These are phyloP conservation scores for Pelargonium myrrhifolium DNA, from an alignment of 441 rosid species.

Conservation along the genomic window DNA sequence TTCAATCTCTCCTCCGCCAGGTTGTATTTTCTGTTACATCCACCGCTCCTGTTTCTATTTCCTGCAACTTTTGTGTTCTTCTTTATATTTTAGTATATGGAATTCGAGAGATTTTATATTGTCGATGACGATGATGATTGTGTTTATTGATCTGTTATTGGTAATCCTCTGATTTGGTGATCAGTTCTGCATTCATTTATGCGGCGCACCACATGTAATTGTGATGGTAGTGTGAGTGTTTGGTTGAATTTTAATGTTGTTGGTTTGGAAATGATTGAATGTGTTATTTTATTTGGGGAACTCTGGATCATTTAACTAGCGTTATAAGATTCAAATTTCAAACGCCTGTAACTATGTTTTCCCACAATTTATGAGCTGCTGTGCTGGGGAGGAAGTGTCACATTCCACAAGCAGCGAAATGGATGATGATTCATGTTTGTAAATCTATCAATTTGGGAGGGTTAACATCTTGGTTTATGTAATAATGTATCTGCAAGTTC, in stretches of 20 bases:
- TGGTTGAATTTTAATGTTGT: neutral
- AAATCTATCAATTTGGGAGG: neutral
- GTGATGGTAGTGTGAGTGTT: neutral
- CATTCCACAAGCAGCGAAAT: neutral
- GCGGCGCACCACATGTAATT: too few species aligned
- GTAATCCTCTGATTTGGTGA: neutral
- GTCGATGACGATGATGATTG: neutral
- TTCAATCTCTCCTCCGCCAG: slow-evolving; percentile 18
- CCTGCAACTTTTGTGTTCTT: neutral
- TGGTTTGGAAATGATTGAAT: too few species aligned
- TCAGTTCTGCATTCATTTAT: neutral
- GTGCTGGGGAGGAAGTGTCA: neutral
- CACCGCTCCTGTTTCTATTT: neutral
- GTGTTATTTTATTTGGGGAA: too few species aligned
- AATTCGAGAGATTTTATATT: neutral
- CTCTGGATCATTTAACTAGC: too few species aligned
- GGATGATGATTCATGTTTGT: neutral
- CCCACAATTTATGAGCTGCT: neutral
- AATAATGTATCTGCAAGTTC: neutral
- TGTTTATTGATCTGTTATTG: neutral
- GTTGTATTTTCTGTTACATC: neutral
- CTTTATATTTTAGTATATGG: neutral
- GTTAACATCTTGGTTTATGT: neutral
- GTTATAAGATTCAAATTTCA: neutral
- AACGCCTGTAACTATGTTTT: neutral